Evolutionary conservation across 805 yeast species (phyloP).

Genomic region (Ogataea pilisensis): DNA sequence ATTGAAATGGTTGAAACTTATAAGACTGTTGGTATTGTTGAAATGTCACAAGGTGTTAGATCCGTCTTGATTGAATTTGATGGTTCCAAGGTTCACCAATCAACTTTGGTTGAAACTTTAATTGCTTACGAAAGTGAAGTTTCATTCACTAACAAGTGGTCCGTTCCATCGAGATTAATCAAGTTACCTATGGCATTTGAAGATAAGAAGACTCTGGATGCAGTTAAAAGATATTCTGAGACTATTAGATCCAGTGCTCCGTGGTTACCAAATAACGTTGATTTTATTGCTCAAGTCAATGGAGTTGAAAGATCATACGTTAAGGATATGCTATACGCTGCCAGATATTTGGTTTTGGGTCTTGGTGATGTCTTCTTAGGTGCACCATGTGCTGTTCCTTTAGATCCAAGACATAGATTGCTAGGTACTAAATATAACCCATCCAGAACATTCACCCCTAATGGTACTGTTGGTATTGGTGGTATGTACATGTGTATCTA

Average conservation of each 20-base stretch:
- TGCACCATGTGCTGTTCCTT: slow-evolving; percentile 98
- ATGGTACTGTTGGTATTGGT: slow-evolving; percentile 97
- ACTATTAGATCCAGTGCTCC: slow-evolving; percentile 93
- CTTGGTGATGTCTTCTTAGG: slow-evolving; percentile 97
- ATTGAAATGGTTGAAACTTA: slow-evolving; percentile 65
- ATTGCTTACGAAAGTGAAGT: slow-evolving; percentile 74
- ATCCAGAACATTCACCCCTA: slow-evolving; percentile 91
- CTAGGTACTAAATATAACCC: slow-evolving; percentile 95
- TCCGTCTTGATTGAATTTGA: slow-evolving; percentile 88
- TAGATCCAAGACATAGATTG: slow-evolving; percentile 92
- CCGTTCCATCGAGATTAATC: slow-evolving; percentile 75
- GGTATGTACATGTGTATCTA: slow-evolving; percentile 99
- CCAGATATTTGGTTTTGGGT: slow-evolving; percentile 88
- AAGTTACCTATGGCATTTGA: slow-evolving; percentile 96
- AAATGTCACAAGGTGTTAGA: slow-evolving; percentile 96
- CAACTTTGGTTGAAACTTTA: slow-evolving; percentile 55
- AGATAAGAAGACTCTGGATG: slow-evolving; percentile 82
- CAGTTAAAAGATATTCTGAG: slow-evolving; percentile 87
- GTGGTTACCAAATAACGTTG: slow-evolving; percentile 97
- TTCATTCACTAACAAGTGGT: slow-evolving; percentile 74
- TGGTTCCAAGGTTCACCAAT: slow-evolving; percentile 58
- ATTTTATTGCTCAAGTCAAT: slow-evolving; percentile 86
- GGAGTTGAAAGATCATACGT: slow-evolving; percentile 74
- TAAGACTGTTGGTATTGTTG: slow-evolving; percentile 76
- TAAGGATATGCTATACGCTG: slow-evolving; percentile 79